These are phyloP conservation scores for Pseudodiploospora longispora DNA, from an alignment of 2,329 filamentous ascomycete species.

Conservation along the genomic window DNA sequence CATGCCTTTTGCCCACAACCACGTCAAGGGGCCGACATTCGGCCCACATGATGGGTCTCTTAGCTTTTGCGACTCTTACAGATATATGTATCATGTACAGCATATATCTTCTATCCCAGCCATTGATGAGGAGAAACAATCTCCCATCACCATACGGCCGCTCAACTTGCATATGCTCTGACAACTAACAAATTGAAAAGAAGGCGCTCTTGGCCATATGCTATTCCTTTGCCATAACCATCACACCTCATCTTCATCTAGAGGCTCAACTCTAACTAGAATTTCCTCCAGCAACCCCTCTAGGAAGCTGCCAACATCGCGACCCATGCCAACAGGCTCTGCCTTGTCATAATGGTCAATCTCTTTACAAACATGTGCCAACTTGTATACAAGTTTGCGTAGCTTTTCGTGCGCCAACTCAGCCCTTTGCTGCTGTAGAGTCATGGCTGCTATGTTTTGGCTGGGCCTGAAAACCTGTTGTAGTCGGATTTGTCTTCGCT, in stretches of 20 bases:
- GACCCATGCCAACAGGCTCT: constrained; percentile 87
- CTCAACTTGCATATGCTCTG: no score
- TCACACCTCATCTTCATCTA: constrained; percentile 59
- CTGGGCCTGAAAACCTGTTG: constrained; percentile 41
- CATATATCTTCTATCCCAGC: no score
- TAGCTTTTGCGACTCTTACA: no score
- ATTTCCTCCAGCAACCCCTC: constrained; percentile 94
- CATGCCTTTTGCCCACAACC: no score
- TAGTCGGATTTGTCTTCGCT: constrained; percentile 61
- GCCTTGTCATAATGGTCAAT: constrained; percentile 83
- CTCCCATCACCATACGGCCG: no score
- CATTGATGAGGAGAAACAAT: no score
- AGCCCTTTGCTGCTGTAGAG: constrained; percentile 59
- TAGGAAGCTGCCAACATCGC: constrained; percentile 78
- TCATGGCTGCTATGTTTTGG: constrained; percentile 33
- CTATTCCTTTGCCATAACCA: neutral
- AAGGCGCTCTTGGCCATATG: neutral
- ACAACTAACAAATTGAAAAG: neutral
- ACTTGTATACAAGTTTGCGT: constrained; percentile 70
- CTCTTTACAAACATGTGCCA: constrained; percentile 76
- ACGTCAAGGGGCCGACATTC: no score
- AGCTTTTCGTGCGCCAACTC: constrained; percentile 75
- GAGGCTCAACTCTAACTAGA: constrained; percentile 79
- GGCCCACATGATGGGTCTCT: no score
- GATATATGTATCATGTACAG: no score